Conservation (phyloP, 1,139 yeast genomes). For the Lodderomyces orthopsilosis region DNA sequence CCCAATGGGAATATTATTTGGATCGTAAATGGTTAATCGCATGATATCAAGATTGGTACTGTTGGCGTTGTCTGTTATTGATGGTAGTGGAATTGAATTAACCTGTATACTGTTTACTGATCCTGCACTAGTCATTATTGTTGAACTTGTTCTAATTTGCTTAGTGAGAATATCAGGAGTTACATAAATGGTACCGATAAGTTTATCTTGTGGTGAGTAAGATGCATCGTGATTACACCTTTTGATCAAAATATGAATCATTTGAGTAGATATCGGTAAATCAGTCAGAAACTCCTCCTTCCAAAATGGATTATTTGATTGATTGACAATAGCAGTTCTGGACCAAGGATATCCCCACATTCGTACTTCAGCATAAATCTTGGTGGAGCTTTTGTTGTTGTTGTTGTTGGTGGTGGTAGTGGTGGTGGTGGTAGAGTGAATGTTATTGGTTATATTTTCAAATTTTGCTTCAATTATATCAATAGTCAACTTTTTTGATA, state of each 20-base stretch:
- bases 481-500: constrained; percentile 51
- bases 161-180: constrained; percentile 53
- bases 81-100: constrained; percentile 14
- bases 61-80: constrained; percentile 7
- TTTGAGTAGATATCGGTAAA: constrained; percentile 53
- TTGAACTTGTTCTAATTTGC: constrained; percentile 32
- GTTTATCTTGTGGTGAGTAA: constrained; percentile 31
- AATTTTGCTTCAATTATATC: constrained; percentile 71
- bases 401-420: constrained; percentile 2
- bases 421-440: background rate
- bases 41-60: constrained; percentile 33
- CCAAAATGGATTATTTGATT: constrained; percentile 62
- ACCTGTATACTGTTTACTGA: constrained; percentile 25
- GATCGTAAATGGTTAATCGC: constrained; percentile 42
- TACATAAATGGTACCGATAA: constrained; percentile 54
- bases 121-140: constrained; percentile 32
- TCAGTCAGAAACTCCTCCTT: constrained; percentile 62
- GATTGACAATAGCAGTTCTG: constrained; percentile 58
- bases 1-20: constrained; percentile 51
- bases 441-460: constrained; percentile 17
- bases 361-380: constrained; percentile 58
- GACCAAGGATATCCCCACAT: constrained; percentile 74
- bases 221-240: constrained; percentile 23
- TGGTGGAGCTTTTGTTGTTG: constrained; percentile 17
- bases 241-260: constrained; percentile 52